Evolutionary conservation across 148 eudicot species (phyloP).

Genomic region (Camellia lanceoleosa): DNA sequence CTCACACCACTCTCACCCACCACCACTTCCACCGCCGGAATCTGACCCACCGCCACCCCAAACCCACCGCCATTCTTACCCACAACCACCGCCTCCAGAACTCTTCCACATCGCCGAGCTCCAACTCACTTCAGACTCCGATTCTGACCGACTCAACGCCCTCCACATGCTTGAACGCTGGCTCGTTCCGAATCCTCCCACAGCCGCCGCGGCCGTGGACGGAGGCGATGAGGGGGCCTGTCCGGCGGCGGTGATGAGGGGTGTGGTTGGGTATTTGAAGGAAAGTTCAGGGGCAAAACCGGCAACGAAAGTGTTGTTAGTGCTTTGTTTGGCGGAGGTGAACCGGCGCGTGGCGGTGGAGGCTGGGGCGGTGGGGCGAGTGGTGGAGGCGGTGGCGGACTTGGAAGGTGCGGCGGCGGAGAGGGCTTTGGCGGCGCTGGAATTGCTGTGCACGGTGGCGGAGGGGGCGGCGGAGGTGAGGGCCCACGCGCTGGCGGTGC

Average conservation of each 20-base stretch:
- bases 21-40: constrained; percentile 6
- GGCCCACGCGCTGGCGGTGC: constrained; percentile 79
- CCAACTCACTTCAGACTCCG: constrained; percentile 52
- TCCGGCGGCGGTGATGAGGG: constrained; percentile 54
- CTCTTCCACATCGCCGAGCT: constrained; percentile 69
- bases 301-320: constrained; percentile 70
- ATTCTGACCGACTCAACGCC: constrained; percentile 43
- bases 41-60: no score
- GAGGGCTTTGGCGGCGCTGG: constrained; percentile 77
- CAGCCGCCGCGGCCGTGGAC: constrained; percentile 31
- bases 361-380: constrained; percentile 60
- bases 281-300: constrained; percentile 39
- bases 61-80: neutral
- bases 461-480: constrained; percentile 81
- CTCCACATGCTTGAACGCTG: constrained; percentile 63
- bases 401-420: constrained; percentile 67
- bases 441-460: constrained; percentile 66
- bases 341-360: constrained; percentile 77
- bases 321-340: constrained; percentile 59
- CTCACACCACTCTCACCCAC: constrained; percentile 28
- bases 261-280: constrained; percentile 43
- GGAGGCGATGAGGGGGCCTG: constrained; percentile 28
- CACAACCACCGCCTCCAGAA: constrained; percentile 28
- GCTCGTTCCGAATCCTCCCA: constrained; percentile 58
- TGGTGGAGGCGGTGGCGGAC: constrained; percentile 75